Evolutionary conservation across 352 stramenopile species (phyloP).

Genomic region (Blastocystis sp.): DNA sequence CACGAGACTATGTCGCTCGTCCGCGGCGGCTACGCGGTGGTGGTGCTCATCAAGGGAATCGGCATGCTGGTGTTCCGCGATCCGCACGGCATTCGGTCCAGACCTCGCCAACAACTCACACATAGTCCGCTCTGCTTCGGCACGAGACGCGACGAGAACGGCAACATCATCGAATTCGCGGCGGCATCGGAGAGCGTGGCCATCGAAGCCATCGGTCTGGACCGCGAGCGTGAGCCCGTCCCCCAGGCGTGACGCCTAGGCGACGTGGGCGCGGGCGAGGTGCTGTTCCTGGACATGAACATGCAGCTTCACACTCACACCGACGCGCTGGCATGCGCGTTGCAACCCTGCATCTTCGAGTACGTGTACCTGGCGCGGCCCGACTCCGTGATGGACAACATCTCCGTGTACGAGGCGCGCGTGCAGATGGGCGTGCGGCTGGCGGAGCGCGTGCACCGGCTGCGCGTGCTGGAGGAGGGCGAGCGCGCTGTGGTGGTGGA

Average conservation of each 20-base stretch:
- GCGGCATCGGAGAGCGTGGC: conserved; percentile 94
- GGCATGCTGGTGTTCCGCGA: conserved; percentile 96
- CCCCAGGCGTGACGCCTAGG: conserved; percentile 63
- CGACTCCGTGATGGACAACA: conserved; percentile 96
- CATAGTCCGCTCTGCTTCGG: conserved; percentile 69
- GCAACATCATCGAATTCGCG: conserved; percentile 81
- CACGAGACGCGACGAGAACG: background rate
- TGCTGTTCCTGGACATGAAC: conserved; percentile 87
- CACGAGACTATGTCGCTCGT: conserved; percentile 88
- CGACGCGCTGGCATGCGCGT: conserved; percentile 77
- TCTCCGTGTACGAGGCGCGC: conserved; percentile 93
- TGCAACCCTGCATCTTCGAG: conserved; percentile 98
- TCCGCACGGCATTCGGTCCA: conserved; percentile 91
- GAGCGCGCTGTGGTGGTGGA: conserved; percentile 86
- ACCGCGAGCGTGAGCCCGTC: conserved; percentile 82
- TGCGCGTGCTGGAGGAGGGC: conserved; percentile 84
- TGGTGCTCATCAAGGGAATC: conserved; percentile 93
- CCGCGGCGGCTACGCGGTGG: conserved; percentile 90
- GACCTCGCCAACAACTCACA: conserved; percentile 82
- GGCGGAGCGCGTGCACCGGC: conserved; percentile 87
- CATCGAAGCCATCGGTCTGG: conserved; percentile 94
- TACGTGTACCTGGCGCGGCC: conserved; percentile 99
- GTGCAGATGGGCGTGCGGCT: conserved; percentile 97
- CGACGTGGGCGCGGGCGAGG: conserved; percentile 91
- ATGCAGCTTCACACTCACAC: conserved; percentile 82